These are phyloP conservation scores for Pyropia haitanensis DNA, from an alignment of 23 red algal genomes.

Conservation along the genomic window DNA sequence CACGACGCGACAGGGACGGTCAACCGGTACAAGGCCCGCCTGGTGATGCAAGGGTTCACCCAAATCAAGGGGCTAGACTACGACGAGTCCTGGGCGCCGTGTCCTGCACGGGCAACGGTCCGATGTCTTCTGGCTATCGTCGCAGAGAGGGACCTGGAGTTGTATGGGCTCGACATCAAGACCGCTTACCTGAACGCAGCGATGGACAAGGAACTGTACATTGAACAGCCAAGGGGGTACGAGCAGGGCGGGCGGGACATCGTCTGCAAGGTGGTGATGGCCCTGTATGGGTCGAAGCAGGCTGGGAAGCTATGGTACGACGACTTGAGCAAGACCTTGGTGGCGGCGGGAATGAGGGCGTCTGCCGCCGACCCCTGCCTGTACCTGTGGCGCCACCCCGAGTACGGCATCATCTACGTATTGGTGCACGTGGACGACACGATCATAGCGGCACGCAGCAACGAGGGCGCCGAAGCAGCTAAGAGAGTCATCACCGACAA, in stretches of 20 bases:
- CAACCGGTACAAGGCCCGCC: slow-evolving; percentile 9
- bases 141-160: neutral
- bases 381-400: neutral
- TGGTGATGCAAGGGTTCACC: slow-evolving; percentile 9
- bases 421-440: slow-evolving; percentile 20
- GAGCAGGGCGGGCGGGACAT: neutral
- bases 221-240: slow-evolving; percentile 27
- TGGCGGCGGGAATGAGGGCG: neutral
- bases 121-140: neutral
- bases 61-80: slow-evolving; percentile 17
- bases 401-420: neutral
- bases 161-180: slow-evolving; percentile 15
- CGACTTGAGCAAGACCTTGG: slow-evolving; percentile 1
- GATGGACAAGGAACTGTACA: slow-evolving; percentile 23
- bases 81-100: slow-evolving; percentile 10
- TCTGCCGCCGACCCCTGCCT: slow-evolving; percentile 15
- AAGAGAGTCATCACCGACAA: neutral
- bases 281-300: slow-evolving; percentile 13
- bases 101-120: neutral
- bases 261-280: slow-evolving; percentile 1
- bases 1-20: slow-evolving; percentile 1
- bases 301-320: neutral
- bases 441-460: neutral
- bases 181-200: slow-evolving; percentile 31
- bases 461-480: neutral